These are phyloP conservation scores for Leptodontidium sp. DNA, from an alignment of 2,329 filamentous ascomycete genomes.

Conservation along the genomic window DNA sequence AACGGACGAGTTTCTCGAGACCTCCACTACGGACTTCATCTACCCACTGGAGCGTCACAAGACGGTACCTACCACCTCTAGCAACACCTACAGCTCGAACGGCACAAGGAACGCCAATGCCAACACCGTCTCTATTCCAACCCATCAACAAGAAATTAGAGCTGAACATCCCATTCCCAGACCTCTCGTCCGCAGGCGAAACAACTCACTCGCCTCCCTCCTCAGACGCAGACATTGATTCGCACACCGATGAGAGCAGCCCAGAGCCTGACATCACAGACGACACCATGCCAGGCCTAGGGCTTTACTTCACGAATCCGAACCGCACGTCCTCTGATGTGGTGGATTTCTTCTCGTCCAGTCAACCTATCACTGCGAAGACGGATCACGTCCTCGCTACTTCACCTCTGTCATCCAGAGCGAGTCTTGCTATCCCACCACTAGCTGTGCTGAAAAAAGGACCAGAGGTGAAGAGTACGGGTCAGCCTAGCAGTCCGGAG, in stretches of 20 bases:
- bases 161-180: conserved; percentile 32
- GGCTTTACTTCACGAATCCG: conserved; percentile 24
- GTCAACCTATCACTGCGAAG: conserved; percentile 41
- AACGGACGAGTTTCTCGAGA: conserved; percentile 30
- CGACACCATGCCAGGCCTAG: conserved; percentile 27
- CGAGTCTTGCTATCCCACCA: conserved; percentile 26
- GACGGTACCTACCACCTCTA: conserved; percentile 27
- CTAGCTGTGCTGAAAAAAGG: conserved; percentile 15
- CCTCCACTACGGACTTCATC: conserved; percentile 37
- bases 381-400: conserved; percentile 45
- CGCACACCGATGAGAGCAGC: conserved; percentile 44
- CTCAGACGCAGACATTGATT: conserved; percentile 45
- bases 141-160: conserved; percentile 23
- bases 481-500: conserved; percentile 36
- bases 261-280: conserved; percentile 36
- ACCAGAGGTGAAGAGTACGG: conserved; percentile 9
- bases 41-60: conserved; percentile 33
- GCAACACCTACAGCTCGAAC: conserved; percentile 28
- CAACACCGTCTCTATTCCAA: conserved; percentile 31
- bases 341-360: conserved; percentile 42
- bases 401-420: conserved; percentile 32
- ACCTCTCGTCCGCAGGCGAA: conserved; percentile 43
- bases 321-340: background rate
- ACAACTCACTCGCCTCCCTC: conserved; percentile 39
- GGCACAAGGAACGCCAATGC: conserved; percentile 30